phyloP scores from a whole-genome alignment of 2,329 filamentous ascomycete genomes.

The Penicillium sclerotigenum region DNA sequence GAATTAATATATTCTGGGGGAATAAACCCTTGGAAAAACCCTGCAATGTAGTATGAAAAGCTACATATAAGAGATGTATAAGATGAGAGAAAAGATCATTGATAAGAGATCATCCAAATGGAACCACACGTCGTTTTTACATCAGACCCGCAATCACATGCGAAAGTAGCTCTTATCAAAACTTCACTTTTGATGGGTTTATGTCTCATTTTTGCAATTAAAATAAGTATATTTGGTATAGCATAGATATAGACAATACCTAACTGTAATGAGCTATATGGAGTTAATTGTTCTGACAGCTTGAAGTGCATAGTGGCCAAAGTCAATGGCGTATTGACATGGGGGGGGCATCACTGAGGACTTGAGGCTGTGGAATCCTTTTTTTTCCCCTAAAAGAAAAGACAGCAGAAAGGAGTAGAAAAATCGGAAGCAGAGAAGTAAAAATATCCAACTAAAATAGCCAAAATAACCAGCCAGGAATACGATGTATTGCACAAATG shows the following conservation, averaged over 20 bases:
- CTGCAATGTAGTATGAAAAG: background rate
- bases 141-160: constrained; percentile 38
- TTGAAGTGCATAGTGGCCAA: background rate
- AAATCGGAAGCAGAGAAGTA: constrained; percentile 7
- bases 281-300: background rate
- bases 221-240: background rate
- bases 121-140: constrained; percentile 7
- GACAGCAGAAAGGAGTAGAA: background rate
- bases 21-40: background rate
- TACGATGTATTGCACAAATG: constrained; percentile 16
- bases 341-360: background rate
- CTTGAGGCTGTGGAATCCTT: background rate
- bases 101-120: constrained; percentile 1
- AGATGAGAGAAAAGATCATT: background rate
- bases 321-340: constrained; percentile 2
- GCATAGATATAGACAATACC: background rate
- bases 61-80: too few species aligned
- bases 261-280: background rate
- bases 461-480: constrained; percentile 1
- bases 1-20: background rate
- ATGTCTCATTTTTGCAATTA: background rate
- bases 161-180: constrained; percentile 22
- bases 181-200: background rate
- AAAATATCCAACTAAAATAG: background rate
- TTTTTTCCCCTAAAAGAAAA: background rate